A percentile compares a stretch with the other conserved stretches of the same genome.
Conservation (phyloP, 2,329 filamentous ascomycete genomes). For the Epichloe scottii region DNA sequence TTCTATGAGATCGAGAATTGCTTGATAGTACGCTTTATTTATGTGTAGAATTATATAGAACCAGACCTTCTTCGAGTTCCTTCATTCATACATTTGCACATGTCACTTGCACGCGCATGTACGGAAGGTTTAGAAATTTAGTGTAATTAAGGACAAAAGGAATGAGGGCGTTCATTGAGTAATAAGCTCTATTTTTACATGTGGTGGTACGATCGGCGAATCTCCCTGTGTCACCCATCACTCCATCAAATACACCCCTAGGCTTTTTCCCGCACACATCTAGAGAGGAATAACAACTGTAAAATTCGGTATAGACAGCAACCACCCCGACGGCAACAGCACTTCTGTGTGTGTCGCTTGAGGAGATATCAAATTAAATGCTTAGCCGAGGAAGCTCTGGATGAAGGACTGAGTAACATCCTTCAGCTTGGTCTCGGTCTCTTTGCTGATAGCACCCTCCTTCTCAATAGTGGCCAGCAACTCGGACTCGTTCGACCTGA, state of each 20-base stretch:
- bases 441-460: constrained; percentile 94
- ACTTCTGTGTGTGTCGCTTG: constrained; percentile 20
- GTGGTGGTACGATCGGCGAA: constrained; percentile 38
- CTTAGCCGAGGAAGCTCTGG: constrained; percentile 72
- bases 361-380: constrained; percentile 16
- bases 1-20: too few species aligned
- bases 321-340: constrained; percentile 21
- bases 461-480: constrained; percentile 80
- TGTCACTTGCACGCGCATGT: neutral
- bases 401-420: constrained; percentile 70
- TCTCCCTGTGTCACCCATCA: constrained; percentile 31
- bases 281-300: constrained; percentile 27
- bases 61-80: too few species aligned
- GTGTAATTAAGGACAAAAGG: constrained; percentile 35
- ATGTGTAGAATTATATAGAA: too few species aligned
- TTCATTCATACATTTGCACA: neutral
- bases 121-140: neutral
- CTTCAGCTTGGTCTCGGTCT: constrained; percentile 71
- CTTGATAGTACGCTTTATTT: too few species aligned
- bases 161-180: constrained; percentile 51
- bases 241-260: constrained; percentile 35
- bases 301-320: constrained; percentile 38
- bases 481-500: constrained; percentile 81
- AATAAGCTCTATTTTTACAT: constrained; percentile 52
- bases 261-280: constrained; percentile 30